phyloP scores from a whole-genome alignment of 2,329 filamentous ascomycete species.

The Diaporthe helianthi region DNA sequence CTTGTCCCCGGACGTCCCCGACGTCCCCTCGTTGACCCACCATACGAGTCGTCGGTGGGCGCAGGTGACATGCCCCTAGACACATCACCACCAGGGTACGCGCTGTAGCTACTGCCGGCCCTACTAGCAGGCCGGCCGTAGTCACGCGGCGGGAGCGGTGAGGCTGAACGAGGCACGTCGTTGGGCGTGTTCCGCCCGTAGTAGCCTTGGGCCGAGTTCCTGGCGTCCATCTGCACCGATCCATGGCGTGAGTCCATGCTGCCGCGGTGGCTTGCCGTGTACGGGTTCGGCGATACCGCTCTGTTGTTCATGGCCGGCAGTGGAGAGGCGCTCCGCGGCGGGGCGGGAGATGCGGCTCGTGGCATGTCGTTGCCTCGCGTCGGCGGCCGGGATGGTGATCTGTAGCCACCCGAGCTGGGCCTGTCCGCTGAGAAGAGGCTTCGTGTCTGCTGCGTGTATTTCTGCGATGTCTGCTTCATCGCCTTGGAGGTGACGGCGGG shows the following conservation, averaged over 20 bases:
- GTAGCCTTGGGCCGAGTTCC: slow-evolving; percentile 58
- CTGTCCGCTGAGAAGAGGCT: slow-evolving; percentile 68
- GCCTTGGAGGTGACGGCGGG: slow-evolving; percentile 91
- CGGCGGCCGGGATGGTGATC: slow-evolving; percentile 60
- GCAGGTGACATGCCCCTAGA: slow-evolving; percentile 54
- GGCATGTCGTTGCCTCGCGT: slow-evolving; percentile 67
- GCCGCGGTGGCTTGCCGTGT: slow-evolving; percentile 50
- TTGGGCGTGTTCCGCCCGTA: slow-evolving; percentile 60
- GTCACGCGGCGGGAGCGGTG: slow-evolving; percentile 54
- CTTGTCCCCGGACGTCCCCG: slow-evolving; percentile 58
- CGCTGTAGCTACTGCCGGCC: slow-evolving; percentile 40
- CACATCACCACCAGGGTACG: slow-evolving; percentile 46
- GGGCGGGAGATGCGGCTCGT: slow-evolving; percentile 71
- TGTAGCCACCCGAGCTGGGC: slow-evolving; percentile 47
- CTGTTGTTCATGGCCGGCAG: slow-evolving; percentile 59
- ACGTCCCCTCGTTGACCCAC: slow-evolving; percentile 60
- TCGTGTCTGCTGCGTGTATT: slow-evolving; percentile 82
- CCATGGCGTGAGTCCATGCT: slow-evolving; percentile 41
- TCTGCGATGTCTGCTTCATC: slow-evolving; percentile 94
- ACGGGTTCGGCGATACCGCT: slow-evolving; percentile 70
- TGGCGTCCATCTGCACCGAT: slow-evolving; percentile 49
- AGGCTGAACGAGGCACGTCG: slow-evolving; percentile 53
- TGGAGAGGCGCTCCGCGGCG: slow-evolving; percentile 69
- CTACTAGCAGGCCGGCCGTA: slow-evolving; percentile 43
- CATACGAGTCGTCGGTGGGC: slow-evolving; percentile 59